A percentile compares a stretch with the other conserved stretches of the same genome.
Conservation (phyloP, 768 basidiomycete genomes). For the Phlebiopsis flavidoalba region DNA sequence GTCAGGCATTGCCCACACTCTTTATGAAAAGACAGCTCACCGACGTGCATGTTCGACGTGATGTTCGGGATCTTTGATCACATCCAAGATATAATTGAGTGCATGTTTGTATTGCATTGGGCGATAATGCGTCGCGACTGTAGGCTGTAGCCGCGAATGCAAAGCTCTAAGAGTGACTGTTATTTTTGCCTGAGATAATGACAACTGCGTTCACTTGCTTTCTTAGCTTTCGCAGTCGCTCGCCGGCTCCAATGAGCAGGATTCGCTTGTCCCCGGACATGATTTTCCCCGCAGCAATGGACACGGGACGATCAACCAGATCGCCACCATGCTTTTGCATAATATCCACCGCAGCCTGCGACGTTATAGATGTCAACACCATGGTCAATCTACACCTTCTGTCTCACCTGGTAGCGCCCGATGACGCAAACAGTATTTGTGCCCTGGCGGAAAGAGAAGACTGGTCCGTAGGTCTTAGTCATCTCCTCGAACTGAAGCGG, state of each 20-base stretch:
- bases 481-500: conserved; percentile 6
- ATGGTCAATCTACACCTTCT: conserved; percentile 11
- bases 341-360: conserved; percentile 33
- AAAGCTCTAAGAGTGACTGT: conserved; percentile 21
- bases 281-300: conserved; percentile 29
- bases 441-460: conserved; percentile 11
- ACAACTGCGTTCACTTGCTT: conserved; percentile 9
- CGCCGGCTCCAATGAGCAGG: conserved; percentile 21
- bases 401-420: conserved; percentile 6
- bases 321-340: conserved; percentile 34
- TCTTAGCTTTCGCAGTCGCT: conserved; percentile 27
- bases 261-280: conserved; percentile 30
- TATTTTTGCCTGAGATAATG: not conserved
- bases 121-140: conserved; percentile 27
- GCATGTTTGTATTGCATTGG: conserved; percentile 29
- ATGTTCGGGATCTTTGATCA: conserved; percentile 27
- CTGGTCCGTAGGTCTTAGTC: conserved; percentile 11
- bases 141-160: conserved; percentile 31
- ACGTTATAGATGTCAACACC: not conserved
- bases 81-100: conserved; percentile 29
- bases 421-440: conserved; percentile 4
- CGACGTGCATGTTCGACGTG: conserved; percentile 30
- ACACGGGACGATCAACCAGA: conserved; percentile 31
- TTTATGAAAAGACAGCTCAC: conserved; percentile 13
- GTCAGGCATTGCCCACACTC: not conserved